phyloP scores from a whole-genome alignment of 2,329 filamentous ascomycete species.

The Exophiala mesophila region DNA sequence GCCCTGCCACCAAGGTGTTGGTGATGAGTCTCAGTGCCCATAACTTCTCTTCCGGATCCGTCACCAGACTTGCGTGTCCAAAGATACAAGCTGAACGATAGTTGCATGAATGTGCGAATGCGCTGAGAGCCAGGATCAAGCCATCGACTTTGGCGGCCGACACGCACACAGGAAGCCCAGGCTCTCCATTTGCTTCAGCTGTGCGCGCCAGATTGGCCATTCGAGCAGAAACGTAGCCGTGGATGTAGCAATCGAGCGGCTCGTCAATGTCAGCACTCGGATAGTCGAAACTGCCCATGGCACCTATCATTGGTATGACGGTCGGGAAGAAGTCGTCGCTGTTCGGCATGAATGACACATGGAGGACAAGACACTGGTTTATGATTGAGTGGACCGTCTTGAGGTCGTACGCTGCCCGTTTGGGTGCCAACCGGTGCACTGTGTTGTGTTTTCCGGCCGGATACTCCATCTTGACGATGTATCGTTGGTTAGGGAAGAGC shows the following conservation, averaged over 20 bases:
- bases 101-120: conserved; percentile 76
- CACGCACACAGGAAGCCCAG: conserved; percentile 64
- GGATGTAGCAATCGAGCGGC: conserved; percentile 69
- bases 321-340: conserved; percentile 63
- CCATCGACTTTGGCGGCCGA: conserved; percentile 71
- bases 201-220: conserved; percentile 61
- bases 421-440: conserved; percentile 58
- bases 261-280: conserved; percentile 58
- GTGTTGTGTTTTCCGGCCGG: conserved; percentile 59
- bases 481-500: too few relatives aligned
- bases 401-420: conserved; percentile 65
- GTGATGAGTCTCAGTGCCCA: conserved; percentile 76
- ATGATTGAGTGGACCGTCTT: conserved; percentile 68
- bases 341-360: conserved; percentile 68
- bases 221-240: conserved; percentile 74
- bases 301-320: conserved; percentile 77
- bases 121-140: conserved; percentile 69
- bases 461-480: too few relatives aligned
- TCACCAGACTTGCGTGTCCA: conserved; percentile 64
- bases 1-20: conserved; percentile 61
- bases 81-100: conserved; percentile 76
- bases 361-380: conserved; percentile 64
- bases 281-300: conserved; percentile 65
- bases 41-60: conserved; percentile 62
- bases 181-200: conserved; percentile 26